Conservation (phyloP, 2,329 filamentous ascomycete species). For the Calonectria hawksworthii region DNA sequence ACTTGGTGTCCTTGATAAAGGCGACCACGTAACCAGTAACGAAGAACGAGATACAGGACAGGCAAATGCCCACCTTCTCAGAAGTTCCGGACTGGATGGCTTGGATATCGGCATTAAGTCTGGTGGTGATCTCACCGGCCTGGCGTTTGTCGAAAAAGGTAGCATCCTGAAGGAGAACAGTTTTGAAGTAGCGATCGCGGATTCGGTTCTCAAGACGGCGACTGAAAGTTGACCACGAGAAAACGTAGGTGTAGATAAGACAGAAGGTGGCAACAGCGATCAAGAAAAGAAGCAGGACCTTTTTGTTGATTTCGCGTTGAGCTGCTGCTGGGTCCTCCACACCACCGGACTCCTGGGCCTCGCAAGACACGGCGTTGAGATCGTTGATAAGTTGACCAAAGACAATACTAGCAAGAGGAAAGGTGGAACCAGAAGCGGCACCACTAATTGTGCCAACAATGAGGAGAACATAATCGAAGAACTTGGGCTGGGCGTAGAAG, state of each 20-base stretch:
- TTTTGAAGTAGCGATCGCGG: slow-evolving; percentile 71
- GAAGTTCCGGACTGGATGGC: slow-evolving; percentile 77
- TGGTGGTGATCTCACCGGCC: slow-evolving; percentile 73
- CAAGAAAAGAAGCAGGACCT: slow-evolving; percentile 73
- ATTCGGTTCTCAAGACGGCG: slow-evolving; percentile 74
- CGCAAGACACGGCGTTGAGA: slow-evolving; percentile 70
- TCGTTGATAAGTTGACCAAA: slow-evolving; percentile 75
- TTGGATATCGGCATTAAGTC: slow-evolving; percentile 76
- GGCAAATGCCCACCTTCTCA: slow-evolving; percentile 77
- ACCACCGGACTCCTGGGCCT: slow-evolving; percentile 42
- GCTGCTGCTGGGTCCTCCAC: slow-evolving; percentile 42
- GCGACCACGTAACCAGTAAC: slow-evolving; percentile 76
- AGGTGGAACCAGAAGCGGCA: slow-evolving; percentile 72
- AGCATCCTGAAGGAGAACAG: slow-evolving; percentile 72
- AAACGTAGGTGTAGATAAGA: slow-evolving; percentile 74
- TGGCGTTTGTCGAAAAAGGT: slow-evolving; percentile 74
- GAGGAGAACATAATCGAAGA: slow-evolving; percentile 59
- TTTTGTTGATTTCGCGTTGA: slow-evolving; percentile 64
- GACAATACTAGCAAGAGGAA: slow-evolving; percentile 74
- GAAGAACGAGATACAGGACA: slow-evolving; percentile 75
- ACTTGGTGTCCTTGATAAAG: slow-evolving; percentile 73
- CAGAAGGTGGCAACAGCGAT: slow-evolving; percentile 74
- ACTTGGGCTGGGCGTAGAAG: slow-evolving; percentile 60
- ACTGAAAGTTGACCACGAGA: slow-evolving; percentile 75
- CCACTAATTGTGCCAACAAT: slow-evolving; percentile 59